Evolutionary conservation across 768 basidiomycete genomes (phyloP).

Genomic region (Tubosaeta sp.): DNA sequence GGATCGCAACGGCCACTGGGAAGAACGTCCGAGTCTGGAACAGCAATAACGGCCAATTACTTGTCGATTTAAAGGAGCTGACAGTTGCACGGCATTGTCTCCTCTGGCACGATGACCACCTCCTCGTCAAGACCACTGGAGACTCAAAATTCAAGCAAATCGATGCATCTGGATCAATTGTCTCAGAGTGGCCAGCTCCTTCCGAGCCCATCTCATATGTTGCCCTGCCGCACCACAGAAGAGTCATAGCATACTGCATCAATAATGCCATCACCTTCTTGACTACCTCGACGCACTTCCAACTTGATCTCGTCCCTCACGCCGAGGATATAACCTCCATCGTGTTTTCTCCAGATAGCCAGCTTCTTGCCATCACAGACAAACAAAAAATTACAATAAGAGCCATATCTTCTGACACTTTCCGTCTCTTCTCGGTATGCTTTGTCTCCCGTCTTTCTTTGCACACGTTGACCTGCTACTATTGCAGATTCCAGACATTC

Average conservation of each 20-base stretch:
- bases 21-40: not conserved
- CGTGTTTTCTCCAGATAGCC: not conserved
- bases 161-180: not conserved
- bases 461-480: not conserved
- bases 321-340: not conserved
- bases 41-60: not conserved
- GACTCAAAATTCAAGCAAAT: not conserved
- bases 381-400: not conserved
- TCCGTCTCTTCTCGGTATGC: not conserved
- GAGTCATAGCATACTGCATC: not conserved
- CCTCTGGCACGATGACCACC: constrained; percentile 1
- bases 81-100: not conserved
- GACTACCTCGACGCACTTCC: not conserved
- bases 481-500: not conserved
- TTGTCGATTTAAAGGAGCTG: not conserved
- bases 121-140: not conserved
- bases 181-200: not conserved
- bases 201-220: not conserved
- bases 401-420: not conserved
- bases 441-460: not conserved
- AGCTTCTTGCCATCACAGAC: not conserved
- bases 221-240: not conserved
- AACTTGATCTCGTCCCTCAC: not conserved
- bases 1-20: not conserved
- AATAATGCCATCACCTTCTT: not conserved